Percentiles rank a stretch among this genome's conserved stretches.
phyloP scores from a whole-genome alignment of 495 filamentous ascomycete species.

The Talaromyces proteolyticus region DNA sequence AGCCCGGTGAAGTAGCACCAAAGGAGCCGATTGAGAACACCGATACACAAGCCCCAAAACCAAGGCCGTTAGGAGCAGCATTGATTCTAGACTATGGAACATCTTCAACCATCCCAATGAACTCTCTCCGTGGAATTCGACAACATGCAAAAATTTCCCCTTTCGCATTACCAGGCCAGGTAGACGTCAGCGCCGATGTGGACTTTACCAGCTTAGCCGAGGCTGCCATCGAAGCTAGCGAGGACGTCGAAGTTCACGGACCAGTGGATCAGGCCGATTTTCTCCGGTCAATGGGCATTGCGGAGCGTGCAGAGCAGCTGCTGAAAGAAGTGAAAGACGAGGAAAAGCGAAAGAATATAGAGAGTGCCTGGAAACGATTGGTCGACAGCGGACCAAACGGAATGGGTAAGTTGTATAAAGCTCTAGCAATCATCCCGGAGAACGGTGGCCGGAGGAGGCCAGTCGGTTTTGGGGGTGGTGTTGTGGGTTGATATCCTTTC shows the following conservation, averaged over 20 bases:
- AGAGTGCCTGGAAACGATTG: constrained; percentile 69
- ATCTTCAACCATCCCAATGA: constrained; percentile 65
- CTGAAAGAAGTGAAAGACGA: constrained; percentile 42
- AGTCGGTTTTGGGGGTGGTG: constrained; percentile 85
- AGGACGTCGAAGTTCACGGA: constrained; percentile 85
- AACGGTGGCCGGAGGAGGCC: constrained; percentile 65
- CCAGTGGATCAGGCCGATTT: constrained; percentile 84
- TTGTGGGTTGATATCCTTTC: constrained; percentile 20
- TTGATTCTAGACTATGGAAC: constrained; percentile 95
- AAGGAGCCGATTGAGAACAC: background rate
- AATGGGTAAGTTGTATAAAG: constrained; percentile 95
- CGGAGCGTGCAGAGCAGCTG: constrained; percentile 67
- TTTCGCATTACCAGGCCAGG: constrained; percentile 68
- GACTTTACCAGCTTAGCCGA: constrained; percentile 86
- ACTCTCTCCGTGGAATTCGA: constrained; percentile 83
- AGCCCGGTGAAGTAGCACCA: constrained; percentile 1
- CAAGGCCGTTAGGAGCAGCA: constrained; percentile 69
- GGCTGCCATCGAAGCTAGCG: constrained; percentile 63
- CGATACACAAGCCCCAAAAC: constrained; percentile 28
- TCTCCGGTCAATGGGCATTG: constrained; percentile 71
- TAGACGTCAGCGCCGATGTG: constrained; percentile 86
- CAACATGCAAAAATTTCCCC: constrained; percentile 67
- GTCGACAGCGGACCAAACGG: constrained; percentile 71
- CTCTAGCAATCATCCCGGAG: constrained; percentile 82
- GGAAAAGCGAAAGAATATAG: constrained; percentile 53